Conservation (phyloP, 2,329 filamentous ascomycete species). For the Calycina herbarum region DNA sequence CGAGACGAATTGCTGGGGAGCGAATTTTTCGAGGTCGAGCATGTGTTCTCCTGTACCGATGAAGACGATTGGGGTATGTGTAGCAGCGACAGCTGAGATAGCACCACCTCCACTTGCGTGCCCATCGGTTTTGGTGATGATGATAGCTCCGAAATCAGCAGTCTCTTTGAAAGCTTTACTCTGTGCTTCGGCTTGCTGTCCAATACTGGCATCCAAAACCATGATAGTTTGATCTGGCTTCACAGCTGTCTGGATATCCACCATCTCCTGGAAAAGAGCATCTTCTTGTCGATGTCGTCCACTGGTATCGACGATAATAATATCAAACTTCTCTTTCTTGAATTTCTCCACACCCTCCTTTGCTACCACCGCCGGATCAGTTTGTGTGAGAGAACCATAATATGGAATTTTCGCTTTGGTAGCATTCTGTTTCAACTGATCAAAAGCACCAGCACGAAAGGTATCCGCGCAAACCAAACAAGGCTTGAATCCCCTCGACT, state of each 20-base stretch:
- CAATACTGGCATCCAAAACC: slow-evolving; percentile 95
- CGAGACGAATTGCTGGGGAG: slow-evolving; percentile 87
- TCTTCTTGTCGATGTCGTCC: slow-evolving; percentile 93
- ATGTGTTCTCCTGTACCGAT: slow-evolving; percentile 97
- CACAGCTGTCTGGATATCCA: slow-evolving; percentile 90
- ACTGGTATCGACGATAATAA: slow-evolving; percentile 98
- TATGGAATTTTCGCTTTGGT: slow-evolving; percentile 99
- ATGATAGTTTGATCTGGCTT: slow-evolving; percentile 96
- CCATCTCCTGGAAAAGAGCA: slow-evolving; percentile 95
- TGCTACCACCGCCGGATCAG: slow-evolving; percentile 89
- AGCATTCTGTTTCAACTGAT: slow-evolving; percentile 97
- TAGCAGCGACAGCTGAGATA: slow-evolving; percentile 95
- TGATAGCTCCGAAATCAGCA: slow-evolving; percentile 95
- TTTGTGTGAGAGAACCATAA: slow-evolving; percentile 94
- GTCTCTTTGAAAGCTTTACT: slow-evolving; percentile 96
- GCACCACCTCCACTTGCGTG: slow-evolving; percentile 94
- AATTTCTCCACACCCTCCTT: slow-evolving; percentile 97
- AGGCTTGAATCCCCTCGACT: slow-evolving; percentile 86
- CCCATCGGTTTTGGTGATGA: slow-evolving; percentile 98
- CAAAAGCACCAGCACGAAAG: slow-evolving; percentile 96
- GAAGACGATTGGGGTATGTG: slow-evolving; percentile 95
- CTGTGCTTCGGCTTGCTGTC: slow-evolving; percentile 92
- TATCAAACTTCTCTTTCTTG: slow-evolving; percentile 97
- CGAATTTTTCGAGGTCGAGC: slow-evolving; percentile 90
- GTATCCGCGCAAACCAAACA: slow-evolving; percentile 97